Evolutionary conservation across 176 grass and related monocot genomes (phyloP).

Genomic region (Poa annua): DNA sequence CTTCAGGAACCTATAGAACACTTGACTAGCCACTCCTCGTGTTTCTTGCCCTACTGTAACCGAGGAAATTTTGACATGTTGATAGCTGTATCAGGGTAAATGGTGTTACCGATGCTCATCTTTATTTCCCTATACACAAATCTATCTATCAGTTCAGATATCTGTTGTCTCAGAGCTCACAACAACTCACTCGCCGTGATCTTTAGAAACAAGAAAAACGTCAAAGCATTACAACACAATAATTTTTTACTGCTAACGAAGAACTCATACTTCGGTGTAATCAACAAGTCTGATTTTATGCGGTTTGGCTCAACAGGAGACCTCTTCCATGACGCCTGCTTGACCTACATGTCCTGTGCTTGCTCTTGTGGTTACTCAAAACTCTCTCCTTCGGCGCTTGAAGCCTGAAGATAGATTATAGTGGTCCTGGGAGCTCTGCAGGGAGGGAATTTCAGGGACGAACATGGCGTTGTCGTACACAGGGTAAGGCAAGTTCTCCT

Average conservation of each 20-base stretch:
- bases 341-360: not conserved
- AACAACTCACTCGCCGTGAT: slow-evolving; percentile 10
- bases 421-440: slow-evolving; percentile 31
- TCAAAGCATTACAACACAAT: slow-evolving; percentile 40
- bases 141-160: slow-evolving; percentile 10
- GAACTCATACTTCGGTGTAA: slow-evolving; percentile 35
- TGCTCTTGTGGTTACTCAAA: slow-evolving; percentile 12
- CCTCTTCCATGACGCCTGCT: slow-evolving; percentile 24
- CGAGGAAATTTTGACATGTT: not conserved
- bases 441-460: slow-evolving; percentile 58
- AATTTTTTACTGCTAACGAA: slow-evolving; percentile 12
- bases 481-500: slow-evolving; percentile 52
- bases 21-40: not conserved
- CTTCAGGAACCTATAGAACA: not conserved
- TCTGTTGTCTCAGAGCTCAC: not conserved
- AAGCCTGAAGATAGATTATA: slow-evolving; percentile 2
- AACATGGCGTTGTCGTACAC: slow-evolving; percentile 52
- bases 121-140: slow-evolving; percentile 50
- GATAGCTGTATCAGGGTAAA: not conserved
- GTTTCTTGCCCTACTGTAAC: not conserved
- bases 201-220: slow-evolving; percentile 33
- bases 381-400: slow-evolving; percentile 54
- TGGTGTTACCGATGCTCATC: slow-evolving; percentile 19
- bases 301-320: not conserved
- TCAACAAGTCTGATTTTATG: not conserved